Percentiles rank a stretch among this genome's conserved stretches.
Evolutionary conservation across 2,329 filamentous ascomycete genomes (phyloP).

Genomic region (Ophiostoma australiae): DNA sequence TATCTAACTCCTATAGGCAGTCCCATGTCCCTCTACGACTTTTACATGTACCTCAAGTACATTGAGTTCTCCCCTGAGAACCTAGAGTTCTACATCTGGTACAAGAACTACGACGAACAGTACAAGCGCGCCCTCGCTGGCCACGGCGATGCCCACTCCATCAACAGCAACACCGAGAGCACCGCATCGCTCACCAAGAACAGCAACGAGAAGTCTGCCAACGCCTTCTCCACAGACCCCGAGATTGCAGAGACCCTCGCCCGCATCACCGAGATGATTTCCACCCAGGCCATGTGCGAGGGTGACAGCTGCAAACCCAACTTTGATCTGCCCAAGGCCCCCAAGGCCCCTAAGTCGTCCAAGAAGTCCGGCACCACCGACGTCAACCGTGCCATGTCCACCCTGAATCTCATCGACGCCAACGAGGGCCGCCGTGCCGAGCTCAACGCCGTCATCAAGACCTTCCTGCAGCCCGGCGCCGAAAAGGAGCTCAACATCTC

Average conservation of each 20-base stretch:
- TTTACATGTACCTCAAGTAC: constrained; percentile 49
- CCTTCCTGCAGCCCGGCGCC: constrained; percentile 40
- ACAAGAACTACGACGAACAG: constrained; percentile 41
- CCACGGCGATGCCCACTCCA: constrained; percentile 31
- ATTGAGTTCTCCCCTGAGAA: constrained; percentile 48
- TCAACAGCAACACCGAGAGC: constrained; percentile 31
- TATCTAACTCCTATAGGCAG: constrained; percentile 34
- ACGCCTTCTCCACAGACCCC: constrained; percentile 31
- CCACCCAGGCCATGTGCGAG: constrained; percentile 32
- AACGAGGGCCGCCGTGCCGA: constrained; percentile 30
- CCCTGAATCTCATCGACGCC: constrained; percentile 27
- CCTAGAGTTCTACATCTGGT: constrained; percentile 49
- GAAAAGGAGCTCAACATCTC: constrained; percentile 48
- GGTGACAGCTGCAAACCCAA: constrained; percentile 24
- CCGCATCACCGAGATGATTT: constrained; percentile 33
- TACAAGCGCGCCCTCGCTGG: constrained; percentile 25
- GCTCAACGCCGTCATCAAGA: constrained; percentile 39
- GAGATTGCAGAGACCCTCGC: constrained; percentile 35
- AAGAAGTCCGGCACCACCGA: constrained; percentile 3
- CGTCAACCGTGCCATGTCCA: constrained; percentile 17
- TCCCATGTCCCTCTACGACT: constrained; percentile 47
- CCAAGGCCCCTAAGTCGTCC: background rate
- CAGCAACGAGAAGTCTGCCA: constrained; percentile 20
- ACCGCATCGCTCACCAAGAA: constrained; percentile 30
- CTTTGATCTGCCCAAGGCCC: constrained; percentile 23